Base-by-base conservation (phyloP, 2,329 filamentous ascomycete genomes). In the Tolypocladium guangdongense region DNA sequence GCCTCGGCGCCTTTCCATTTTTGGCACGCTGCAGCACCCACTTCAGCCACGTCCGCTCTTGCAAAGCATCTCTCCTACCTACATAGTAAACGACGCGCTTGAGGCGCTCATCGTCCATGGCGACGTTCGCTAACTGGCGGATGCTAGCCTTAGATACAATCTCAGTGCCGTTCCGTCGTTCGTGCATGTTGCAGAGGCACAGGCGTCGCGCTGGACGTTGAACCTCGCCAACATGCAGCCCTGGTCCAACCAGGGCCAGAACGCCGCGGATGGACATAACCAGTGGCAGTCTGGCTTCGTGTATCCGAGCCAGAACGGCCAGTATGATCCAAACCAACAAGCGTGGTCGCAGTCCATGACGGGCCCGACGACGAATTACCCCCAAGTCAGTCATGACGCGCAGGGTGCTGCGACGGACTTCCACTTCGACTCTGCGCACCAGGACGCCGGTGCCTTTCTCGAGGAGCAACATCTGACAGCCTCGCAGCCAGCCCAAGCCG, bases 311-410 rank as follows among this genome's bases (percentile, higher is more conserved):
- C 68, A 68, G 51, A 62, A 64, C 52, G 66, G 64, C 35, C 68
- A 72, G 38, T 74, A 69, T 58, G 70, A 73, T 50, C 65, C 67
- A 50, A 62, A 61, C 43, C 70, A 72, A 52, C 54, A 64, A 37
- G 54, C 64, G 37, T 74, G 71, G 71, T 58, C 65, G 10, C 71
- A 72, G 56, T 55, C 67, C 35, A 63, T 70, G 50, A 55, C 60
- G 27, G 67, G 67, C 20, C 69, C 70, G 54, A 50, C 63, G 22
- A 55, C 60, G 22, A 59, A 60, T 24, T 71, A 67, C 55, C 60
- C 69, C 10, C 65, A 69, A 41, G 58, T 68, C 41, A 60, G 63
- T 46, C 50, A 48, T 24, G 52, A 56, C 47, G 54, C 64, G 16
- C 63, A 68, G 37, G 67, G 61, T n/a, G 59, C 64, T 20, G 20